A percentile compares a stretch with the other conserved stretches of the same genome.
These are phyloP conservation scores for Plasmodium sp. DNA, from an alignment of 169 alveolate species.

Conservation along the genomic window DNA sequence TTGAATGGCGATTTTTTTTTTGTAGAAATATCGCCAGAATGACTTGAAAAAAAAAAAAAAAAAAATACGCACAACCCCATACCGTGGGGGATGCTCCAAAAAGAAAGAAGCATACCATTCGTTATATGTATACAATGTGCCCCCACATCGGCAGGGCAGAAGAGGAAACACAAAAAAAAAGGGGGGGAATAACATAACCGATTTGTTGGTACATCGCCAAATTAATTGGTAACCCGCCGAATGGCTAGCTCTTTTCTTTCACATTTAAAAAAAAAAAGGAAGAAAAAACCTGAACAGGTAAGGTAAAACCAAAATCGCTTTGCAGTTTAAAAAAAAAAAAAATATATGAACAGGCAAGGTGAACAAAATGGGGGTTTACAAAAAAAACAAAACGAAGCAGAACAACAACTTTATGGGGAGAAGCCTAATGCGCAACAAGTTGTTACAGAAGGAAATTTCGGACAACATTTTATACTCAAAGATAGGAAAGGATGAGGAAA, in stretches of 20 bases:
- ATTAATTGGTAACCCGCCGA: neutral
- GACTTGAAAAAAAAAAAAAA: too few relatives aligned
- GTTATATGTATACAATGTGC: neutral
- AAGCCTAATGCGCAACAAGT: conserved; percentile 50
- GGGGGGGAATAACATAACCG: neutral
- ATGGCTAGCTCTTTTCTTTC: neutral
- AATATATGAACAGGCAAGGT: neutral
- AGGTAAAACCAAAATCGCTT: neutral
- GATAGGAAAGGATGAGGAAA: conserved; percentile 27
- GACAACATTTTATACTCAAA: conserved; percentile 39
- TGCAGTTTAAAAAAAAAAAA: neutral
- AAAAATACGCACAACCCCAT: neutral
- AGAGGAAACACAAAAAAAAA: neutral
- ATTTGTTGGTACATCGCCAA: neutral
- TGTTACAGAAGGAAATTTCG: conserved; percentile 39
- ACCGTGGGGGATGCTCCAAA: neutral
- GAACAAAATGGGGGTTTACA: conserved; percentile 8
- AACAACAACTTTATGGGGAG: conserved; percentile 50
- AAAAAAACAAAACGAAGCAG: conserved; percentile 8
- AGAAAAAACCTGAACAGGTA: neutral
- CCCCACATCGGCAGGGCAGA: neutral
- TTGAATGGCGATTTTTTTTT: neutral
- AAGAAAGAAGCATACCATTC: neutral
- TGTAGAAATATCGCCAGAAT: neutral
- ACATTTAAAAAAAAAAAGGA: neutral